Evolutionary conservation across 1,139 yeast genomes (phyloP).

Genomic region (Candida buenavistaensis): DNA sequence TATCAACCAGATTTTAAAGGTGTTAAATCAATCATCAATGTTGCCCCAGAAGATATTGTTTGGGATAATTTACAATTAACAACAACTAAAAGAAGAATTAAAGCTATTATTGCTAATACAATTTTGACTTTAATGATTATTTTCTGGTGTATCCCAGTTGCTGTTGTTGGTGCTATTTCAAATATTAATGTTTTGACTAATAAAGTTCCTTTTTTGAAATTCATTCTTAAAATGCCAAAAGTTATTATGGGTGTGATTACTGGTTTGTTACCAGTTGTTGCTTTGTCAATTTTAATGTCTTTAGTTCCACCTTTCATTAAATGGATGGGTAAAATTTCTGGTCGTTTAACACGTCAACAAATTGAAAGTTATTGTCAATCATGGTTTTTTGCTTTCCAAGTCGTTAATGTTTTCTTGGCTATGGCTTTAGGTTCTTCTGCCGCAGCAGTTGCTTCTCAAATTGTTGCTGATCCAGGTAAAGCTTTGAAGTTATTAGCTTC

Average conservation of each 20-base stretch:
- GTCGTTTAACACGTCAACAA: constrained; percentile 67
- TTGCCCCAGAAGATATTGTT: constrained; percentile 71
- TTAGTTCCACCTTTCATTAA: constrained; percentile 70
- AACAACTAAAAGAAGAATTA: constrained; percentile 40
- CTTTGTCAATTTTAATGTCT: constrained; percentile 80
- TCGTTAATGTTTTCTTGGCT: constrained; percentile 79
- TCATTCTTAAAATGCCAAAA: constrained; percentile 68
- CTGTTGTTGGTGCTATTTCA: constrained; percentile 91
- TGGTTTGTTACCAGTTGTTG: constrained; percentile 80
- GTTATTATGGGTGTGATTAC: constrained; percentile 77
- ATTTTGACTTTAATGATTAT: constrained; percentile 58
- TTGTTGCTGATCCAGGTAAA: constrained; percentile 52
- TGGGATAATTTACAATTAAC: constrained; percentile 71
- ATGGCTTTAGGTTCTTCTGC: constrained; percentile 78
- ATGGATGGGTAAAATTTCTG: constrained; percentile 67
- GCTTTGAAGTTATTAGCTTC: constrained; percentile 59
- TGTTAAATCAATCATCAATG: constrained; percentile 61
- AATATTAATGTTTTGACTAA: constrained; percentile 73
- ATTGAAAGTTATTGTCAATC: constrained; percentile 81
- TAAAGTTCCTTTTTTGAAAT: constrained; percentile 66
- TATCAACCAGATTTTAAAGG: constrained; percentile 65
- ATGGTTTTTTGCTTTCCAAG: constrained; percentile 87
- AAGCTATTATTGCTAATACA: constrained; percentile 41
- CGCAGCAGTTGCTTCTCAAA: constrained; percentile 65
- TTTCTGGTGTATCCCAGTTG: constrained; percentile 94